These are phyloP conservation scores for Rhynchosporium secalis DNA, from an alignment of 2,329 filamentous ascomycete species.

Conservation along the genomic window DNA sequence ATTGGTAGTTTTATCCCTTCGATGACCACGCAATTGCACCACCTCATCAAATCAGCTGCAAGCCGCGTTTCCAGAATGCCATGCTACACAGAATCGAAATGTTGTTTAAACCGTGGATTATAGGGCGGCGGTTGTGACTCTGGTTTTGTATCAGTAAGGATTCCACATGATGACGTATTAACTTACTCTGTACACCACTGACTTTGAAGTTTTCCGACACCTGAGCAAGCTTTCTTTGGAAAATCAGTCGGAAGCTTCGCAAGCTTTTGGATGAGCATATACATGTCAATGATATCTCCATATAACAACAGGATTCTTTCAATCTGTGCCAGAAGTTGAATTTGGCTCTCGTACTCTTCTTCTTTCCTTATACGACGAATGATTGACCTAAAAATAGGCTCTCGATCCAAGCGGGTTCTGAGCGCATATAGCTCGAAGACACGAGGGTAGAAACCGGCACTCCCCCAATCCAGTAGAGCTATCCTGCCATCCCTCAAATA, in stretches of 20 bases:
- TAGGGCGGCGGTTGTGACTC: not conserved
- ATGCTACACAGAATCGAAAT: no score
- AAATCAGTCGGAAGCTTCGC: not conserved
- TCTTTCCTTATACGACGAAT: not conserved
- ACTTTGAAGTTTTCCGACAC: not conserved
- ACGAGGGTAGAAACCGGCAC: not conserved
- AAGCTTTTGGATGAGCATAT: not conserved
- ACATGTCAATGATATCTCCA: not conserved
- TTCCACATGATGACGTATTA: not conserved
- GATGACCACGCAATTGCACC: no score
- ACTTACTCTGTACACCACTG: not conserved
- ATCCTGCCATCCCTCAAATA: not conserved
- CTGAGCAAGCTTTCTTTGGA: not conserved
- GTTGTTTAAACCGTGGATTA: no score
- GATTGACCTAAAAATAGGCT: not conserved
- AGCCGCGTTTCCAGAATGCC: no score
- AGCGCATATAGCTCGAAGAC: not conserved
- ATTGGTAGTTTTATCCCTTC: no score
- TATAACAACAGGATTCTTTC: not conserved
- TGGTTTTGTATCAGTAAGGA: not conserved
- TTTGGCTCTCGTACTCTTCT: not conserved
- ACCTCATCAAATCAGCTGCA: no score
- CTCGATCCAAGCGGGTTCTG: not conserved
- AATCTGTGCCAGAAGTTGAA: not conserved
- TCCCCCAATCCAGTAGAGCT: constrained; percentile 1